Evolutionary conservation across 805 yeast species (phyloP), one percentile per base, ranked within the genome.

Genomic region (Lachancea waltii): DNA sequence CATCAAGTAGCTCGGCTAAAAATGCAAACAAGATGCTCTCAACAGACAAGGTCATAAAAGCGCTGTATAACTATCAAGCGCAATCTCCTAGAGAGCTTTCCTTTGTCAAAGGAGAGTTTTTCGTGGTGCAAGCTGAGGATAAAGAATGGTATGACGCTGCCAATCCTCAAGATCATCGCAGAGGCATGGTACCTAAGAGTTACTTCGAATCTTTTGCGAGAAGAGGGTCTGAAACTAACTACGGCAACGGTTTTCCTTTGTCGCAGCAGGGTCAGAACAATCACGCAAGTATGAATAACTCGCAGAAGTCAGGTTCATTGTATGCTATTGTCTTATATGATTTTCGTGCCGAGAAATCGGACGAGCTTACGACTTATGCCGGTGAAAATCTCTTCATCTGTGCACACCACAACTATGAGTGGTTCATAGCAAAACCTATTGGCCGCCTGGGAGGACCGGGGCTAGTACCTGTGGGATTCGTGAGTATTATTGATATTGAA

Each of bases 341-440:
- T 51, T 92, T 92, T 62, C 72, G 68, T 44, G 97, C 97, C 5
- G 73, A 69, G 50, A 65, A 70, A 42, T 58, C 76, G 7, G 98
- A 94, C 64, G 99, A 92, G 62, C 70, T 92, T 47, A 81, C 81
- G 46, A 85, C 90, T 3, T 55, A 62, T 20, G 84, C 84, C 1
- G 97, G 97, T 26, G 99, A 92, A 52, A 81, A 84, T 51, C 73
- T 92, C 45, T 84, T 89, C 21, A 77, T 94, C 9, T 90, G 96
- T 63, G 99, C 99, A 2, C 97, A 90, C 62, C 95, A 90, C 56
- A 87, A 86, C 40, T 83, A 70, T 47, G 99, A 94, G 64, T 92
- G 99, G 99, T 89, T 87, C 51, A 92, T 92, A 43, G 97, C 97
- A 4, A 92, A 92, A 59, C 96, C 96, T 10, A 84, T 92, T 30